phyloP scores from a whole-genome alignment of 2,329 filamentous ascomycete species.

The Karstenula rhodostoma region DNA sequence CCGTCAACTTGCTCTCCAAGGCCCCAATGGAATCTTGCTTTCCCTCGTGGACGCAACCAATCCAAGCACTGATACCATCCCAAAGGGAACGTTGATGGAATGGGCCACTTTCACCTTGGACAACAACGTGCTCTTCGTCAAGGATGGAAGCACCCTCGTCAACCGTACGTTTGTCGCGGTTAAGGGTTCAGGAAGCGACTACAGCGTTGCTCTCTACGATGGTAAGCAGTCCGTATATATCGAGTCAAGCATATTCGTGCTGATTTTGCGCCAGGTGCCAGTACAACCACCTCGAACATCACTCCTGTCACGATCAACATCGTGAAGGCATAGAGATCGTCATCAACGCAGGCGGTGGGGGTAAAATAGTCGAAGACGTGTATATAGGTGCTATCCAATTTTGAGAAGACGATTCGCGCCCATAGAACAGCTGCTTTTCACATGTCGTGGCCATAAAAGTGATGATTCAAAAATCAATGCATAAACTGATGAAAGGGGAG shows the following conservation, averaged over 20 bases:
- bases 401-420: neutral
- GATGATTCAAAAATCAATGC: neutral
- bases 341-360: neutral
- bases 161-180: conserved; percentile 38
- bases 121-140: conserved; percentile 34
- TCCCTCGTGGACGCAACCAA: conserved; percentile 36
- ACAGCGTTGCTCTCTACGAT: conserved; percentile 36
- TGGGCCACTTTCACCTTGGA: conserved; percentile 42
- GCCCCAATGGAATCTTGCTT: conserved; percentile 31
- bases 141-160: conserved; percentile 36
- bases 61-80: conserved; percentile 30
- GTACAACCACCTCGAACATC: conserved; percentile 26
- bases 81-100: conserved; percentile 37
- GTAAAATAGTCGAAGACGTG: neutral
- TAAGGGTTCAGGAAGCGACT: conserved; percentile 20
- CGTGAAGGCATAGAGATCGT: conserved; percentile 20
- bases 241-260: neutral
- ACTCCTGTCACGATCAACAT: conserved; percentile 30
- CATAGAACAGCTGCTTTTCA: no score
- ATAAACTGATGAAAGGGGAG: neutral
- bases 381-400: neutral
- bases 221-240: conserved; percentile 24
- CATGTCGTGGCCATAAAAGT: neutral
- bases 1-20: conserved; percentile 38
- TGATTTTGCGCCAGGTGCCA: conserved; percentile 27